These are phyloP conservation scores for Penicillium italicum DNA, from an alignment of 2,329 filamentous ascomycete genomes.

Conservation along the genomic window DNA sequence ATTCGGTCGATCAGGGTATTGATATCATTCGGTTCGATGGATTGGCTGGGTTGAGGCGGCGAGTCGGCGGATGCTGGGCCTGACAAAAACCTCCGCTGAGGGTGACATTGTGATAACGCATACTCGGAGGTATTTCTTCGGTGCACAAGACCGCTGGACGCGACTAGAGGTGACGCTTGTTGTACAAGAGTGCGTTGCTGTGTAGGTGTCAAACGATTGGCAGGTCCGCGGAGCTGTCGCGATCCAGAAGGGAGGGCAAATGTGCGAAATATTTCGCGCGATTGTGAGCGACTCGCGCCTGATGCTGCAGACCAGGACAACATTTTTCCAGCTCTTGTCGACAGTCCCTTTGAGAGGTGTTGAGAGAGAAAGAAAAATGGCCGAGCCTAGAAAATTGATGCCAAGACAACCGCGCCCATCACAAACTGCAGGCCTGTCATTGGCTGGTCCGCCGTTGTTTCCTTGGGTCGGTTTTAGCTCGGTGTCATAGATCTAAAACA, in stretches of 20 bases:
- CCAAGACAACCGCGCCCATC: conserved; percentile 24
- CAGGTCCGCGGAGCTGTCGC: conserved; percentile 28
- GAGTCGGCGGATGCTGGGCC: conserved; percentile 18
- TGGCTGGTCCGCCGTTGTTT: conserved; percentile 18
- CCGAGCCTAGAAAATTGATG: conserved; percentile 28
- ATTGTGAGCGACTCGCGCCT: conserved; percentile 28
- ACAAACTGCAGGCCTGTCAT: conserved; percentile 27
- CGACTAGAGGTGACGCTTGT: conserved; percentile 1
- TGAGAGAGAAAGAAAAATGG: conserved; percentile 17
- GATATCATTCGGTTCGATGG: conserved; percentile 27
- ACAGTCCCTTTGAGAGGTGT: not conserved
- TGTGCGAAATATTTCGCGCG: conserved; percentile 26
- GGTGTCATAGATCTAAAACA: not conserved
- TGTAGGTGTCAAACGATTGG: conserved; percentile 17
- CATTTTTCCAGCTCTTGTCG: conserved; percentile 30
- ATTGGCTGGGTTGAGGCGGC: conserved; percentile 15
- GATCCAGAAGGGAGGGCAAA: conserved; percentile 20
- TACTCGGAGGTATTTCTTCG: not conserved
- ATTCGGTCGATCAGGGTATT: conserved; percentile 39
- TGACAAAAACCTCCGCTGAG: conserved; percentile 24
- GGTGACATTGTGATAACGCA: conserved; percentile 5
- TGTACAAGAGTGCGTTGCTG: conserved; percentile 14
- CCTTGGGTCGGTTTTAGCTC: not conserved
- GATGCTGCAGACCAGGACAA: conserved; percentile 32
- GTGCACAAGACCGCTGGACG: not conserved